Evolutionary conservation across 2,329 filamentous ascomycete species (phyloP), one percentile per base, ranked within the genome.

Genomic region (Fusarium drepaniforme): DNA sequence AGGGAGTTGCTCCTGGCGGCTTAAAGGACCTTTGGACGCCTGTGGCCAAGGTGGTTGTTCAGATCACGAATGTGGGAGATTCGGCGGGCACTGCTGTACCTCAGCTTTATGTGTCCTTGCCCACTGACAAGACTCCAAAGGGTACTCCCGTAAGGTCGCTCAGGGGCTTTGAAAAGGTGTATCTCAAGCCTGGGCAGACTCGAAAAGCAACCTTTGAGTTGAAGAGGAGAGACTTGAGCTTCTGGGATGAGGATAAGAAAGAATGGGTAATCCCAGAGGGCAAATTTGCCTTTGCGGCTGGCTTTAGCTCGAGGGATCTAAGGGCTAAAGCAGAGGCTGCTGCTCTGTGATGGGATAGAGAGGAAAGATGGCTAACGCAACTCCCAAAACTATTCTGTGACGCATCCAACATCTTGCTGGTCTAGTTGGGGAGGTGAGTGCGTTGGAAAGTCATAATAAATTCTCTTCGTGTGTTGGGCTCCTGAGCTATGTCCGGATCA

Each of bases 81-180:
- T 76, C 88, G 0, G 73, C 80, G 21, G 88, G 87, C 35, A 83
- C 84, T 4, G 83, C 85, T 18, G 85, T 90, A 0, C 81, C 86
- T 2, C 88, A 90, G 78, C 79, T 90, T 0, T 90, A 90, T 76
- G 75, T 90, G 30, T 70, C 75, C 13, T 79, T 85, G 77, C 81
- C 83, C 56, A 73, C 73, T 30, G 69, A 70, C 35, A 72, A 81
- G 49, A 56, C 79, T 12, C 58, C 58, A 42, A 33, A 61, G 25
- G 58, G 37, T 8, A 67, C 78, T 21, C 88, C 88, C 0, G 80
- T 85, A 5, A 81, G 80, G 38, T 83, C 85, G 71, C 82, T 88
- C 6, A 82, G 86, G 77, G 87, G 81, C 65, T 90, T 90, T 64
- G 83, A 86, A 5, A 89, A 89, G 78, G 21, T 58, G 3, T 11